These are phyloP conservation scores for Agrocybe pediades DNA, from an alignment of 768 basidiomycete genomes.

Conservation along the genomic window DNA sequence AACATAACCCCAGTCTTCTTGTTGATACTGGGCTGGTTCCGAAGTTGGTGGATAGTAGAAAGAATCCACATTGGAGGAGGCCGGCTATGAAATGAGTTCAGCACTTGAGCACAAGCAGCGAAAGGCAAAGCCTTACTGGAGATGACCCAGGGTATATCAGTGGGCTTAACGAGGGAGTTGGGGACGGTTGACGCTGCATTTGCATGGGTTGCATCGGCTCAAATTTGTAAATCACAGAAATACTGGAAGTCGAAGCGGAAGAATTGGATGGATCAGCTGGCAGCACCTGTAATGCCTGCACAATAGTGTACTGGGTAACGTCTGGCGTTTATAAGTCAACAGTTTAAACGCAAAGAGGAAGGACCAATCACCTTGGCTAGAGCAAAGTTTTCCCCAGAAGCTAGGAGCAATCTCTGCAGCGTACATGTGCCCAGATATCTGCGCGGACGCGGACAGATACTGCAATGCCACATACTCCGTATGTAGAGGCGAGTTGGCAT, in stretches of 20 bases:
- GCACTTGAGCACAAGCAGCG: background rate
- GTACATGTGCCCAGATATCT: conserved; percentile 37
- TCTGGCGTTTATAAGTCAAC: conserved; percentile 40
- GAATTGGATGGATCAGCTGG: background rate
- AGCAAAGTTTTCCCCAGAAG: conserved; percentile 52
- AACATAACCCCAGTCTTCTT: too few relatives aligned
- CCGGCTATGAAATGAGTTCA: background rate
- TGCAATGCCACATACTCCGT: conserved; percentile 37
- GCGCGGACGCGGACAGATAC: conserved; percentile 24
- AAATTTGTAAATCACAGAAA: conserved; percentile 28
- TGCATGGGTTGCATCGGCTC: background rate
- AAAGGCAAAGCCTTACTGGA: conserved; percentile 2
- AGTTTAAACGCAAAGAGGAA: background rate
- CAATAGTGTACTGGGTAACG: conserved; percentile 49
- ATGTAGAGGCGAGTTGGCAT: conserved; percentile 38
- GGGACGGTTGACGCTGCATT: background rate
- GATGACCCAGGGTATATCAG: background rate
- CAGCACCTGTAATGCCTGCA: conserved; percentile 43
- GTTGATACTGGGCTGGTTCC: background rate
- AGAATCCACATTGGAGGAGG: background rate
- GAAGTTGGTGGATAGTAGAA: background rate
- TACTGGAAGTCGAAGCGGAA: conserved; percentile 1
- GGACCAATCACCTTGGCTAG: conserved; percentile 37
- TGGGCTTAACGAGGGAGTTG: conserved; percentile 6
- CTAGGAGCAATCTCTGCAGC: conserved; percentile 48